phyloP scores from a whole-genome alignment of 352 stramenopile species.

The Elongisporangium anandrum region DNA sequence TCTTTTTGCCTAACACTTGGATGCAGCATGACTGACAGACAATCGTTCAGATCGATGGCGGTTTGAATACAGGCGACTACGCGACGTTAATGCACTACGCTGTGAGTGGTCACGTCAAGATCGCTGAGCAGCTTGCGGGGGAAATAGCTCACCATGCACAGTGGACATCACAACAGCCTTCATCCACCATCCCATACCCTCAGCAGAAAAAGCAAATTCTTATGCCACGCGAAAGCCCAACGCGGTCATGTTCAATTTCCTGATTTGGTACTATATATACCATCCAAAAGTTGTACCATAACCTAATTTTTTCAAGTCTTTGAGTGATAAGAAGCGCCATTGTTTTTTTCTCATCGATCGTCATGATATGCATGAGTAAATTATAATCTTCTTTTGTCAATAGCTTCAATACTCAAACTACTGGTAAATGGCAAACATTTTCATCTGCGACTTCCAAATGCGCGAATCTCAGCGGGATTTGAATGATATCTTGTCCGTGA shows the following conservation, averaged over 20 bases:
- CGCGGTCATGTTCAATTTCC: conserved; percentile 26
- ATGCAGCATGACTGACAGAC: too few relatives aligned
- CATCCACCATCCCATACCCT: conserved; percentile 71
- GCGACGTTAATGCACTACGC: conserved; percentile 81
- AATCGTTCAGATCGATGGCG: conserved; percentile 51
- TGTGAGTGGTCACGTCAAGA: conserved; percentile 82
- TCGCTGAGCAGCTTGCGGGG: conserved; percentile 61
- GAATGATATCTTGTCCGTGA: too few relatives aligned
- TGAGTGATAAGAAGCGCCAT: too few relatives aligned
- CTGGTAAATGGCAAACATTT: too few relatives aligned
- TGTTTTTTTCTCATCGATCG: too few relatives aligned
- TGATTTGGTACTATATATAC: conserved; percentile 12
- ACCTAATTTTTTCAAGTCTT: not conserved
- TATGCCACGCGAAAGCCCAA: conserved; percentile 50
- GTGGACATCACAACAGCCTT: conserved; percentile 48
- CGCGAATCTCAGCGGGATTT: too few relatives aligned
- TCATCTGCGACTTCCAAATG: too few relatives aligned
- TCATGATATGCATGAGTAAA: too few relatives aligned
- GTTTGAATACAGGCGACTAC: conserved; percentile 61
- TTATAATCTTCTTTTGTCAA: too few relatives aligned
- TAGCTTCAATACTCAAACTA: too few relatives aligned
- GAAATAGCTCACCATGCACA: conserved; percentile 67
- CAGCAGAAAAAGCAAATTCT: conserved; percentile 78
- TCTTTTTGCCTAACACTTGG: too few relatives aligned
- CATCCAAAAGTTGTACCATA: not conserved